Conservation (phyloP, 257 asterid genomes). For the Gardenia jasminoides region DNA sequence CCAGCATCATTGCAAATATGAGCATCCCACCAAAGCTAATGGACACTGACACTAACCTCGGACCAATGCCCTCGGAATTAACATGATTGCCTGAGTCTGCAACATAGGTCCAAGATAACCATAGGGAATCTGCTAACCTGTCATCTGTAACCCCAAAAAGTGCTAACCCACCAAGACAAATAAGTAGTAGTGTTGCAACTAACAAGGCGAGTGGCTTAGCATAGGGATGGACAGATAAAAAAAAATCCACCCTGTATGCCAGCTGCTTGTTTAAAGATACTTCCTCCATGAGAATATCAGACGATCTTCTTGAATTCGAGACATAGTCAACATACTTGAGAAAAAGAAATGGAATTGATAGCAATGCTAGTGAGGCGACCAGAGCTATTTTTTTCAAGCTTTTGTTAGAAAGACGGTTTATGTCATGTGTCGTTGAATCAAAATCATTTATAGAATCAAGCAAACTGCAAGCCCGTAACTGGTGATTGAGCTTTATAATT, state of each 20-base stretch:
- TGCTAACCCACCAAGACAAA: slow-evolving; percentile 76
- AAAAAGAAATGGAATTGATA: slow-evolving; percentile 63
- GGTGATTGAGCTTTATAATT: slow-evolving; percentile 49
- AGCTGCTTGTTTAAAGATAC: slow-evolving; percentile 70
- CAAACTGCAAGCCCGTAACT: slow-evolving; percentile 46
- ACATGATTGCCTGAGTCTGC: slow-evolving; percentile 86
- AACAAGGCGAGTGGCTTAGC: slow-evolving; percentile 78
- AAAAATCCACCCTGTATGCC: slow-evolving; percentile 68
- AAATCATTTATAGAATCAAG: slow-evolving; percentile 36
- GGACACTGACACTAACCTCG: slow-evolving; percentile 69
- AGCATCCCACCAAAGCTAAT: slow-evolving; percentile 95
- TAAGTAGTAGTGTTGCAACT: slow-evolving; percentile 71
- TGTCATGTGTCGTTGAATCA: slow-evolving; percentile 28
- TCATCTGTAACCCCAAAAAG: slow-evolving; percentile 81
- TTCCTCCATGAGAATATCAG: slow-evolving; percentile 58
- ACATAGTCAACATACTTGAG: slow-evolving; percentile 62
- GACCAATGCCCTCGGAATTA: slow-evolving; percentile 73
- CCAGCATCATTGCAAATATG: slow-evolving; percentile 96
- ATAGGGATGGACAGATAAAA: slow-evolving; percentile 77
- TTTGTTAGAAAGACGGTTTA: slow-evolving; percentile 31
- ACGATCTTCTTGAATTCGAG: slow-evolving; percentile 54
- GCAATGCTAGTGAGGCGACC: slow-evolving; percentile 44
- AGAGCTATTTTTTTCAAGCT: slow-evolving; percentile 56
- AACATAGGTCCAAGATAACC: slow-evolving; percentile 88
- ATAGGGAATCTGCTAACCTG: slow-evolving; percentile 68